A percentile compares a stretch with the other conserved stretches of the same genome.
Conservation (phyloP, 192 early-diverging fungal genomes). For the Backusella tuberculispora region DNA sequence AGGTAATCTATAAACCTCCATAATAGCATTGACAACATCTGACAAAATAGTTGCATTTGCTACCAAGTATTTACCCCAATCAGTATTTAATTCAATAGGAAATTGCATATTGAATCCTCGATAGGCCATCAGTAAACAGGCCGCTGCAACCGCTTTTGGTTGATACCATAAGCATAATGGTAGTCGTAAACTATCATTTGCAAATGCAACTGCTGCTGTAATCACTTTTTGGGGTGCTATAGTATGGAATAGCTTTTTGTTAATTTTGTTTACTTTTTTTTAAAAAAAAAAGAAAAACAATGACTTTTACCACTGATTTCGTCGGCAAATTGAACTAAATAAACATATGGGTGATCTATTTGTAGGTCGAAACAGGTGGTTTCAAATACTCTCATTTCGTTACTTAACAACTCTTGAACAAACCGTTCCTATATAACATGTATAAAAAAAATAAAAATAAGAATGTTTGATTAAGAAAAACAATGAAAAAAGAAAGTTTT, state of each 20-base stretch:
- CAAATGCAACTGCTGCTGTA: not conserved
- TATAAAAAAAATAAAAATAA: not conserved
- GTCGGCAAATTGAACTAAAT: not conserved
- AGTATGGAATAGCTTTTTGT: no score
- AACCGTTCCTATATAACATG: not conserved
- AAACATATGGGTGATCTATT: not conserved
- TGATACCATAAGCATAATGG: not conserved
- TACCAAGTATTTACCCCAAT: not conserved
- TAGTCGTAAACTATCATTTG: not conserved
- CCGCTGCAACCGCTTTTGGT: not conserved
- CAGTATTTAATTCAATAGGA: not conserved
- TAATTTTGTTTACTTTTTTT: not conserved
- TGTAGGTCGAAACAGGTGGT: slow-evolving; percentile 1
- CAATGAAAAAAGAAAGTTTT: no score
- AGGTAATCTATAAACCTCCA: not conserved
- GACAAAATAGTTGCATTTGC: not conserved
- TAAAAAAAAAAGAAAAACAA: not conserved
- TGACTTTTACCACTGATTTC: not conserved
- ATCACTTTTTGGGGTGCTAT: not conserved
- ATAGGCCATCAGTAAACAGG: not conserved
- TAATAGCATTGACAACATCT: not conserved
- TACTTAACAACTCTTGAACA: not conserved
- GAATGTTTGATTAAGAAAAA: no score
- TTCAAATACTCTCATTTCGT: slow-evolving; percentile 4
- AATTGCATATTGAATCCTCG: not conserved